phyloP scores from a whole-genome alignment of 2,329 filamentous ascomycete genomes.

The Ramularia collo-cygni region DNA sequence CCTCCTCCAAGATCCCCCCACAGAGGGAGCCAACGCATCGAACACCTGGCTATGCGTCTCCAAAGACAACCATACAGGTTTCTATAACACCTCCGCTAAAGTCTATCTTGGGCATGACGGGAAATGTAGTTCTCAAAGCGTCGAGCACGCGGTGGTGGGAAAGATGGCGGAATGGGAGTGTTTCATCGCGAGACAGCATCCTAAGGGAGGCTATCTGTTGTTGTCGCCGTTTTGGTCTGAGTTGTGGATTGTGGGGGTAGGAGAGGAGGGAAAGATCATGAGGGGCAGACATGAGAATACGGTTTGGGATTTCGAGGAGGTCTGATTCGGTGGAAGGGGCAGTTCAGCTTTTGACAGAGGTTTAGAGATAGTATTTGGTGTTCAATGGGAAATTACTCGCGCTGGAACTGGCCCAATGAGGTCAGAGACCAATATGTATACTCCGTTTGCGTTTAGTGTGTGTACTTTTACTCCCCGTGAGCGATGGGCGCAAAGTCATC shows the following conservation, averaged over 20 bases:
- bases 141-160: neutral
- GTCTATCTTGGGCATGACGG: neutral
- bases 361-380: too few species aligned
- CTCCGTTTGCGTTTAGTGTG: too few species aligned
- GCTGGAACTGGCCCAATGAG: too few species aligned
- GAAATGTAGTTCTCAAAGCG: neutral
- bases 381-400: too few species aligned
- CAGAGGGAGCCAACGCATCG: neutral
- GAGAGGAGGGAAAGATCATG: neutral
- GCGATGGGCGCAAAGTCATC: too few species aligned
- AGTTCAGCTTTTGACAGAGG: too few species aligned
- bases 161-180: neutral
- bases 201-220: neutral
- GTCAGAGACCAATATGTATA: too few species aligned
- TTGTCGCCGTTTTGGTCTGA: neutral
- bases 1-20: neutral
- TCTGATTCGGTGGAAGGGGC: too few species aligned
- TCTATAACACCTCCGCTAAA: neutral
- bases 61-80: neutral
- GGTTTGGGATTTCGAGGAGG: neutral
- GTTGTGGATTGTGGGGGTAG: neutral
- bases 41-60: neutral
- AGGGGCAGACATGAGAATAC: neutral
- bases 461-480: too few species aligned
- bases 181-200: neutral